These are phyloP conservation scores for Solanum lignicaule DNA, from an alignment of 257 asterid genomes.

Conservation along the genomic window DNA sequence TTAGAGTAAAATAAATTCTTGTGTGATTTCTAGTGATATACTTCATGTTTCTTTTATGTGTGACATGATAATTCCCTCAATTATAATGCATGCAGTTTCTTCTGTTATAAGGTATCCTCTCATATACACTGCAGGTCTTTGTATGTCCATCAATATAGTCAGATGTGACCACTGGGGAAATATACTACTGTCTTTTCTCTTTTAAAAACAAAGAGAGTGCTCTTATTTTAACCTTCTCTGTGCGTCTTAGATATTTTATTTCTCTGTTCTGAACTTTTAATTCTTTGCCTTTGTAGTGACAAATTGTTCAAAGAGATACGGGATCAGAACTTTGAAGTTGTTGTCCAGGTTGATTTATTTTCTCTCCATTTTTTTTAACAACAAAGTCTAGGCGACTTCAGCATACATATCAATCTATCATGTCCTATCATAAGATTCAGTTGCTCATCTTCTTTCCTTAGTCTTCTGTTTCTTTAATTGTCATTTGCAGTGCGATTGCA, in stretches of 20 bases:
- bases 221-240: not conserved
- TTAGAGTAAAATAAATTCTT: not conserved
- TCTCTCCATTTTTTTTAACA: not conserved
- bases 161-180: not conserved
- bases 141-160: not conserved
- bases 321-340: conserved; percentile 95
- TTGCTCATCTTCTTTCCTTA: not conserved
- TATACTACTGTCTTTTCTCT: not conserved
- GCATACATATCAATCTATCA: not conserved
- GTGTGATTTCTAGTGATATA: not conserved
- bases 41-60: not conserved
- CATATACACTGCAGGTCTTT: not conserved
- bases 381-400: not conserved
- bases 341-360: conserved; percentile 75
- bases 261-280: not conserved
- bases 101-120: not conserved
- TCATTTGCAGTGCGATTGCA: conserved; percentile 45
- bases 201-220: not conserved
- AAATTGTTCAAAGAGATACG: conserved; percentile 94
- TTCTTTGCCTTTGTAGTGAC: conserved; percentile 44
- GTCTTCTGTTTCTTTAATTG: conserved; percentile 27
- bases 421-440: not conserved
- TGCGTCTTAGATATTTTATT: not conserved
- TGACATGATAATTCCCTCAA: not conserved
- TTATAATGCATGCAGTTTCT: not conserved